These are phyloP conservation scores for Curvularia hawaiiensis DNA, from an alignment of 2,329 filamentous ascomycete species.

Conservation along the genomic window DNA sequence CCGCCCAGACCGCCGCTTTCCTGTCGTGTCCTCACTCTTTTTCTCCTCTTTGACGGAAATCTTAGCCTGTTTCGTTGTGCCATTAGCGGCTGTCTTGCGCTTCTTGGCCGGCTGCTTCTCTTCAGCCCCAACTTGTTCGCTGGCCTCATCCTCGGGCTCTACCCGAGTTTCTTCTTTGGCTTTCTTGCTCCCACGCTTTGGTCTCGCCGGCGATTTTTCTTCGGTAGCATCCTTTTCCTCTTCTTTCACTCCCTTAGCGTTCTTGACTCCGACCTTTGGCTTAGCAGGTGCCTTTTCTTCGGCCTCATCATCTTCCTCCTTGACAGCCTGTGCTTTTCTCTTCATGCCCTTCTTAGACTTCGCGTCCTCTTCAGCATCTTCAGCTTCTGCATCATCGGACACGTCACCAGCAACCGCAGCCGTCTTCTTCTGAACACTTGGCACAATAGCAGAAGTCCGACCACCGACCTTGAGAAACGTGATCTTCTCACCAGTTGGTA, in stretches of 20 bases:
- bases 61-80: constrained; percentile 20
- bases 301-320: constrained; percentile 30
- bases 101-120: constrained; percentile 31
- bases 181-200: constrained; percentile 11
- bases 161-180: constrained; percentile 22
- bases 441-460: constrained; percentile 87
- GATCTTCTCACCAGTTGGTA: constrained; percentile 86
- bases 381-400: constrained; percentile 40
- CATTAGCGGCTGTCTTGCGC: constrained; percentile 26
- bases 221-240: constrained; percentile 31
- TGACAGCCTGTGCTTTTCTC: constrained; percentile 37
- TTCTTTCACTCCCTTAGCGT: constrained; percentile 28
- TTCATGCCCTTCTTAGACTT: constrained; percentile 45
- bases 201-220: constrained; percentile 18
- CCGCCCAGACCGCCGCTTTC: constrained; percentile 33
- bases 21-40: constrained; percentile 23
- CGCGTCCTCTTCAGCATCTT: constrained; percentile 26
- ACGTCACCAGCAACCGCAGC: constrained; percentile 62
- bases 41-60: constrained; percentile 11
- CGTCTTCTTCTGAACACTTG: constrained; percentile 83
- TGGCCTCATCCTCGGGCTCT: constrained; percentile 30
- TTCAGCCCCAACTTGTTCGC: constrained; percentile 28
- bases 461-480: constrained; percentile 88
- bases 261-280: constrained; percentile 32
- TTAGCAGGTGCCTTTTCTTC: constrained; percentile 18